Evolutionary conservation across 1,139 yeast genomes (phyloP), one percentile per base, ranked within the genome.

Genomic region (Blastobotrys apis): DNA sequence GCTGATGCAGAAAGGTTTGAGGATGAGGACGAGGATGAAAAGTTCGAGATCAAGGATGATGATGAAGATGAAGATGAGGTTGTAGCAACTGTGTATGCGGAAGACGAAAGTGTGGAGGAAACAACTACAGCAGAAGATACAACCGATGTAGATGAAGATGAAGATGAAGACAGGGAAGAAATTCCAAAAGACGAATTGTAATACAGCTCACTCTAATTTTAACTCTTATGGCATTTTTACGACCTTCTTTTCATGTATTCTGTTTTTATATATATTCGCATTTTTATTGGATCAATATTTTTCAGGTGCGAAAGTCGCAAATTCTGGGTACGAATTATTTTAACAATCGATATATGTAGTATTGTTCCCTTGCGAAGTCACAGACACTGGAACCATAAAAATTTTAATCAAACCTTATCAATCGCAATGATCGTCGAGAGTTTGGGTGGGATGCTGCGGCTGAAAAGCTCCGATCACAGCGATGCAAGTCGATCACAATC

Each of bases 101-200:
- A 43, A 21, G 45, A 29, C 23, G 45, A 47, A 33, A 48, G 48
- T 31, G 53, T 41, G 21, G 48, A 46, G 48, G 43, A 6, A 41
- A 34, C 9, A 46, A 43, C 17, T 23, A n/a, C n/a, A n/a, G n/a
- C n/a, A n/a, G 43, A 43, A n/a, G 47, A 41, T 20, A 48, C 43
- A 16, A 13, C 6, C 4, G 26, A 33, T 6, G 37, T 10, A 5
- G 33, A 27, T 6, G 45, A 44, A 3, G 43, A 38, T 23, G 40
- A 41, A 4, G 45, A 6, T 12, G 12, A 33, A 20, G 26, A 12
- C n/a, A 10, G 5, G n/a, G 5, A 30, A 9, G 36, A 16, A 13
- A 32, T 17, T n/a, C n/a, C 21, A 13, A 35, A 39, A 22, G 43
- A 44, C 10, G 47, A 39, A 21, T 33, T 41, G 33, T 41, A 41